These are phyloP conservation scores for Diplocarpon rosae DNA, from an alignment of 2,329 filamentous ascomycete genomes.

Conservation along the genomic window DNA sequence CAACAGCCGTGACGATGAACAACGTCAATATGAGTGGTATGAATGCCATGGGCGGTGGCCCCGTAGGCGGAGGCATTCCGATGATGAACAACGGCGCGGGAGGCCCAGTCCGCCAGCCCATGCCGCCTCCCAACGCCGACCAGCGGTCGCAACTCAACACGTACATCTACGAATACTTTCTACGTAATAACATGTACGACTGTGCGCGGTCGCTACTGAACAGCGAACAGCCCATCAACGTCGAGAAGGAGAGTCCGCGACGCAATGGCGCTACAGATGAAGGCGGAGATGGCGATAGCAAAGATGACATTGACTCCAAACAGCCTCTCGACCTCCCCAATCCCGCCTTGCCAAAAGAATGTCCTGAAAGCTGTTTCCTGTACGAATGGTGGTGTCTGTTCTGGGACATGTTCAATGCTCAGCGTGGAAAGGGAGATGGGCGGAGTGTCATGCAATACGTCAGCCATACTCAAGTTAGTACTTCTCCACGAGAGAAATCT, in stretches of 20 bases:
- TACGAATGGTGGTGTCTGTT: slow-evolving; percentile 97
- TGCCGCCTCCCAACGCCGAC: slow-evolving; percentile 28
- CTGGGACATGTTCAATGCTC: slow-evolving; percentile 88
- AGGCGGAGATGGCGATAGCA: slow-evolving; percentile 71
- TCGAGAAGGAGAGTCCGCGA: slow-evolving; percentile 59
- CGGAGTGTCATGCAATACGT: slow-evolving; percentile 67
- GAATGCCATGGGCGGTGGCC: slow-evolving; percentile 55
- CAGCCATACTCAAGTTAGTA: slow-evolving; percentile 66
- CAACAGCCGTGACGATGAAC: slow-evolving; percentile 24
- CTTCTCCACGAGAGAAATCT: slow-evolving; percentile 5
- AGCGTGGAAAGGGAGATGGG: slow-evolving; percentile 54
- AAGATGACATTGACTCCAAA: slow-evolving; percentile 65
- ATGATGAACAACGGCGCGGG: slow-evolving; percentile 48
- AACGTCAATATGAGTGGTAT: slow-evolving; percentile 49
- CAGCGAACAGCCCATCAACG: slow-evolving; percentile 54
- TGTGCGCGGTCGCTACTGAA: slow-evolving; percentile 66
- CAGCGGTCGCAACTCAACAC: slow-evolving; percentile 59
- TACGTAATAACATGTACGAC: slow-evolving; percentile 75
- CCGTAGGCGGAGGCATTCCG: slow-evolving; percentile 45
- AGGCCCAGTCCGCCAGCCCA: slow-evolving; percentile 22
- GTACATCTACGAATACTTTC: slow-evolving; percentile 85
- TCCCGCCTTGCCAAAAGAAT: slow-evolving; percentile 54
- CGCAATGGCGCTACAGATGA: slow-evolving; percentile 59
- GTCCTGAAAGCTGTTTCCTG: slow-evolving; percentile 70
- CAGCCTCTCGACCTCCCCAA: slow-evolving; percentile 70